Evolutionary conservation across 140 eudicot genomes (phyloP).

Genomic region (Cichorium intybus): DNA sequence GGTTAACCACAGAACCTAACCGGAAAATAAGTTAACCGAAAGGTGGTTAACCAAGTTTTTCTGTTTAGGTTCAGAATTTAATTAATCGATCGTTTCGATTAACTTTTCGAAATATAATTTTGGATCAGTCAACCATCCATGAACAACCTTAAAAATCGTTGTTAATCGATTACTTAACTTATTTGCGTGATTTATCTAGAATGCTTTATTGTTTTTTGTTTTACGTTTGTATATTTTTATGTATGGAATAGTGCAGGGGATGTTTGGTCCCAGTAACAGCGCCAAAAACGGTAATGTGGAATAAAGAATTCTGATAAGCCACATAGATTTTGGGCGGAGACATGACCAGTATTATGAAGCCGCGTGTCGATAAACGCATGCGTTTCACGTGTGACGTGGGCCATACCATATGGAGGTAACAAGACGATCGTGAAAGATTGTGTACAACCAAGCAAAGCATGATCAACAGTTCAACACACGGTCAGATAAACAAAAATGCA

Average conservation of each 20-base stretch:
- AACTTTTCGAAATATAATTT: too few relatives aligned
- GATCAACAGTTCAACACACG: slow-evolving; percentile 1
- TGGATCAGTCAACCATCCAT: too few relatives aligned
- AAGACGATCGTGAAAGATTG: slow-evolving; percentile 15
- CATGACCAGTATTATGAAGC: slow-evolving; percentile 29
- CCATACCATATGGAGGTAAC: slow-evolving; percentile 26
- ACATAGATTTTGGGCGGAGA: slow-evolving; percentile 17
- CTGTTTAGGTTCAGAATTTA: too few relatives aligned
- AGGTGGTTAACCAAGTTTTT: too few relatives aligned
- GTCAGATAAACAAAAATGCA: slow-evolving; percentile 12
- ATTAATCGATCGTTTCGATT: too few relatives aligned
- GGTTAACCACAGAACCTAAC: too few relatives aligned
- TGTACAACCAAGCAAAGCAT: slow-evolving; percentile 40
- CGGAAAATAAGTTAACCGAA: too few relatives aligned
- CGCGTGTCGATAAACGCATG: slow-evolving; percentile 30
- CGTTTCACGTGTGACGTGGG: slow-evolving; percentile 41
- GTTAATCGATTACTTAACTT: neutral
- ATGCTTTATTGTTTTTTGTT: neutral
- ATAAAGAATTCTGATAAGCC: slow-evolving; percentile 16
- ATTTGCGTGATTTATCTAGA: neutral
- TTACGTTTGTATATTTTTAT: neutral
- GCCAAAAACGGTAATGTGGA: slow-evolving; percentile 17
- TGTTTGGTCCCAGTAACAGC: slow-evolving; percentile 21
- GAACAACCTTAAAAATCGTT: too few relatives aligned
- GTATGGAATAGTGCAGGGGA: slow-evolving; percentile 5